Base-by-base conservation (phyloP, 116 monocot species). In the Thalassia testudinum region DNA sequence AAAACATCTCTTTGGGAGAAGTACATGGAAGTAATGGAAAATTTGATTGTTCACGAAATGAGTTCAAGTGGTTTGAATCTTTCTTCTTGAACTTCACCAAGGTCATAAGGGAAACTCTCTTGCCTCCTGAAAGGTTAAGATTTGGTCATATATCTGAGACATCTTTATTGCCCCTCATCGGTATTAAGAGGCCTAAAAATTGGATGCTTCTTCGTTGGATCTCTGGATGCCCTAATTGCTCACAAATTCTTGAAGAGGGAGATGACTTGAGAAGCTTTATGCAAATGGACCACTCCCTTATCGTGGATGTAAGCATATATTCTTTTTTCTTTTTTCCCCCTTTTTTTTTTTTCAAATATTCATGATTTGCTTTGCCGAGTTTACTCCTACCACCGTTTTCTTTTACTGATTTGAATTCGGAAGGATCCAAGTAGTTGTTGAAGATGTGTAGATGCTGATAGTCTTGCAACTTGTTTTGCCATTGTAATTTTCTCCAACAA, bases 71-170 rank as follows among this genome's bases (percentile, higher is more conserved):
- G 37, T 88, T 85, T 62, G 63, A 84, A 65, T 68, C 72, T 30
- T 76, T 95, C 66, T 81, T 85, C 56, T 61, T 53, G 21, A 78
- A 81, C 53, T 79, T 95, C 42, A 65, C 27, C 56, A 52, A 54
- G 51, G 40, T 69, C 43, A 72, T 76, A 45, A 85, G 74, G 59
- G 95, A 95, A 37, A 57, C 66, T 74, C 70, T 72, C 61, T 42
- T 81, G 26, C 79, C 88, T 52, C 76, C 71, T 66, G 88, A 95
- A 62, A 95, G 66, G 49, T 76, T 74, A 34, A 81, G 88, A 53
- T 88, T 81, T 79, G 77, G 81, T 62, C 48, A 85, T 42, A 63
- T 95, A 64, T 72, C 79, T 62, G 79, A 84, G 47, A 75, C 50
- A 74, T 67, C 78, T 49, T 43, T 87, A 53, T 63, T 88, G 14